Evolutionary conservation across 495 filamentous ascomycete species (phyloP), one percentile per base, ranked within the genome.

Genomic region (Penicillium cinerascens): DNA sequence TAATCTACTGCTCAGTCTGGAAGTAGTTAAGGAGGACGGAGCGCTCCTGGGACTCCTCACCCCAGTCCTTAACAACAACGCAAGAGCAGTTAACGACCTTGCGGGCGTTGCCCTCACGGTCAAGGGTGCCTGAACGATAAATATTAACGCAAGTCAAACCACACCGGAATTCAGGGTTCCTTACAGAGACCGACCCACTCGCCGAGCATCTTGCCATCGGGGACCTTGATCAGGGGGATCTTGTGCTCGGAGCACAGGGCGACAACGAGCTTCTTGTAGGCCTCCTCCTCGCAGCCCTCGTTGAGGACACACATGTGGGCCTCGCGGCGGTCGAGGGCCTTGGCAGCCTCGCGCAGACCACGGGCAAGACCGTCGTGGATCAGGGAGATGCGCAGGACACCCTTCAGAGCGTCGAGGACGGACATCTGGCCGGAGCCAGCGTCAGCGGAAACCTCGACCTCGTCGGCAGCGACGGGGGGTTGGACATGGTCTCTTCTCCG

Each of bases 51-150:
- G 88, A 92, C 82, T 97, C 93, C 83, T 97, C 92, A 82, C 93
- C 93, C 93, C 93, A 98, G 72, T 98, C 91, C 80, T 89, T 88
- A 58, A 98, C 93, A 47, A 97, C 93, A 65, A 97, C 93, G 81
- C 93, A 97, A 66, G 92, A 97, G 88, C 93, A 98, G 85, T 98
- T 98, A 76, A 98, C 93, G 59, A 98, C 95, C 84, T 98, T 98
- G 75, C 93, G 87, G 55, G 93, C 90, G 76, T 97, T 98, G 69
- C 93, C 93, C 80, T 98, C 93, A 70, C 93, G 91, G 79, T 98
- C 93, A 68, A 98, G 85, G 64, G 95, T 91, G 77, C 92, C 92
- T 97, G 55, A 48, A 51, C 27, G 39, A 51, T 9, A 51, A 42
- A 52, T 1, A 33, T 71, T 65, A 67, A 60, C 52, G 49, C 44